Evolutionary conservation across 73 alveolate genomes (phyloP), one percentile per base, ranked within the genome.

Genomic region (Blepharisma stoltei): DNA sequence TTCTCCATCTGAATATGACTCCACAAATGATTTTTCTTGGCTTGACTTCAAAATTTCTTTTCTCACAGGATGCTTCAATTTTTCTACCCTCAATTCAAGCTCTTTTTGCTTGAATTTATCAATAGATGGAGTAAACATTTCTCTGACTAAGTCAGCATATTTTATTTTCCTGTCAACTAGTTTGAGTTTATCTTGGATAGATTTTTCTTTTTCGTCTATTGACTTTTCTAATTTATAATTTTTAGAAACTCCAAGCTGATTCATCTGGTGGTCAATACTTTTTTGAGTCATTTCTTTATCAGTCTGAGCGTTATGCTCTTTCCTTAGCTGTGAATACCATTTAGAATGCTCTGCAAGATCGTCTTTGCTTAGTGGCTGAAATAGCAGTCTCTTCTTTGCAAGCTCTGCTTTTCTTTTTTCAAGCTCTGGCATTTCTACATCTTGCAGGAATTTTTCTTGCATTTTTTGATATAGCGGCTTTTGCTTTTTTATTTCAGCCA

Each of bases 41-140:
- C 41, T 32, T 32, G 41, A 3, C 41, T 32, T 32, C 41, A 32
- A 32, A 32, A 14, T 60, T 25, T 60, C 23, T 25, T 60, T 60
- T 18, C 14, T 38, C 46, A 60, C 73, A 20, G 73, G 73, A 25
- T 60, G 14, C 23, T 60, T 60, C 14, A 60, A 38, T 60, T 60
- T 60, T 60, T 60, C 73, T 25, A 60, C 2, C 3, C 73, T n/a
- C 2, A 60, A 25, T 14, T 14, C 46, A 20, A 60, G 11, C 23
- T 60, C 73, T 14, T 8, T 60, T 60, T 60, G 73, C 23, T 60
- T 60, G 73, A 60, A 60, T 25, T 60, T 60, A 60, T 60, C 73
- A 25, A 60, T 25, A 14, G 73, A 8, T 18, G 73, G 73, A 25
- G 73, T 25, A 38, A 14, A 60, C 11, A 60, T 8, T 14, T 60